Conservation (phyloP, 1,284 basidiomycete genomes). For the Pseudozyma hubeiensis region DNA sequence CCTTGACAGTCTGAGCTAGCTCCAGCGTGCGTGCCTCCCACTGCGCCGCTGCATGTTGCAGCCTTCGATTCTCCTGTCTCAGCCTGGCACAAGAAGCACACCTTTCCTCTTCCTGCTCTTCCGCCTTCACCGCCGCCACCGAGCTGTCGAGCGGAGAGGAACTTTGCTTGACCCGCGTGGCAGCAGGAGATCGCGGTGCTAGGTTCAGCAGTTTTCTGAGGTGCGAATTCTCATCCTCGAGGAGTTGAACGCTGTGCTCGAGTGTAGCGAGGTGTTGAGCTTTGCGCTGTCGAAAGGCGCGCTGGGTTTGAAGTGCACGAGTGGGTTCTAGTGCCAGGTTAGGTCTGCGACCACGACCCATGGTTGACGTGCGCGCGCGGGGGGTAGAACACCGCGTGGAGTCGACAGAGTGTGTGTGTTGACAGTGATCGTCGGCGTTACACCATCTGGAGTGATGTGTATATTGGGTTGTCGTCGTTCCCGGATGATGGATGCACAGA, state of each 20-base stretch:
- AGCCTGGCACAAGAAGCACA: conserved; percentile 21
- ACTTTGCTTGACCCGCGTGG: too few species aligned
- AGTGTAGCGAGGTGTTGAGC: conserved; percentile 45
- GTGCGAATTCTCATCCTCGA: conserved; percentile 35
- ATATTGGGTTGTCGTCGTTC: too few species aligned
- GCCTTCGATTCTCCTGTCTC: conserved; percentile 24
- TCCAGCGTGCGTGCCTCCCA: conserved; percentile 18
- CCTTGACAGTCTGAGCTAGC: conserved; percentile 19
- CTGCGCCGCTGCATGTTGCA: conserved; percentile 23
- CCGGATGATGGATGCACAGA: too few species aligned
- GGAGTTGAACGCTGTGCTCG: conserved; percentile 29
- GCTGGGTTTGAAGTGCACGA: conserved; percentile 48
- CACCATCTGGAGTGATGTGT: too few species aligned
- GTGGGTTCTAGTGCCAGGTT: conserved; percentile 54
- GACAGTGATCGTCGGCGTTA: too few species aligned
- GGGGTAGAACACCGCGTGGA: too few species aligned
- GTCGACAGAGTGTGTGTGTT: too few species aligned
- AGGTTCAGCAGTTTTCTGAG: conserved; percentile 23
- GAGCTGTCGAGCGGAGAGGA: too few species aligned
- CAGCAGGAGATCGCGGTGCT: neutral
- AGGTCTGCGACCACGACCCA: conserved; percentile 52
- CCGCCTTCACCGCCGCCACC: neutral
- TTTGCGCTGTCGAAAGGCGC: conserved; percentile 54
- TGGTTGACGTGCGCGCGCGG: conserved; percentile 1
- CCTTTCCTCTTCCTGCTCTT: neutral